Conservation (phyloP, 805 yeast genomes). For the Pichia eremophila region DNA sequence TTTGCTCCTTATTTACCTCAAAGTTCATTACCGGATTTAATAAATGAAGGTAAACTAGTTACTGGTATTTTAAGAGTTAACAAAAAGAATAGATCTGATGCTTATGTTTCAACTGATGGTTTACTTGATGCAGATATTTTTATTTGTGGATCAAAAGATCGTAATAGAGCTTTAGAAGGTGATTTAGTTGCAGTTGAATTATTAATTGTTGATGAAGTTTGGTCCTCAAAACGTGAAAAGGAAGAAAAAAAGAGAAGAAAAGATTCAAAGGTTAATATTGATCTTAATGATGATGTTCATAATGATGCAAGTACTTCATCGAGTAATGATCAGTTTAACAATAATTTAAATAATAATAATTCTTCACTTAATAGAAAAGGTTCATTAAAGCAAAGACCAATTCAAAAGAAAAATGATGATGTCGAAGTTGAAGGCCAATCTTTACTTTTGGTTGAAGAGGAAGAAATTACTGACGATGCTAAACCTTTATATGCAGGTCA, state of each 20-base stretch:
- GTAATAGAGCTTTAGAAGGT: slow-evolving; percentile 95
- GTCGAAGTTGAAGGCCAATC: slow-evolving; percentile 99
- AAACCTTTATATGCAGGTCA: slow-evolving; percentile 97
- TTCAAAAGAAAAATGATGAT: slow-evolving; percentile 95
- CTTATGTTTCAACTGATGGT: slow-evolving; percentile 96
- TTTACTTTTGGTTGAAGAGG: slow-evolving; percentile 83
- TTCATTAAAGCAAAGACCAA: slow-evolving; percentile 88
- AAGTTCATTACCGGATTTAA: slow-evolving; percentile 78
- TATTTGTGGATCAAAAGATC: slow-evolving; percentile 96
- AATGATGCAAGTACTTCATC: slow-evolving; percentile 64
- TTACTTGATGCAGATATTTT: slow-evolving; percentile 92
- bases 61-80: slow-evolving; percentile 90
- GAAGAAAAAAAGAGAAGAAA: slow-evolving; percentile 90
- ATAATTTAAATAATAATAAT: slow-evolving; percentile 16
- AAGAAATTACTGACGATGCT: slow-evolving; percentile 84
- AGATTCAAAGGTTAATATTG: slow-evolving; percentile 25
- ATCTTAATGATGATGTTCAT: slow-evolving; percentile 59
- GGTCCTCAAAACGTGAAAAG: slow-evolving; percentile 93
- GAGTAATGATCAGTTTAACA: slow-evolving; percentile 2
- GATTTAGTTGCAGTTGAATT: slow-evolving; percentile 94
- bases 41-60: slow-evolving; percentile 83
- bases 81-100: slow-evolving; percentile 93
- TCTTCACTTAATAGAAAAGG: slow-evolving; percentile 59
- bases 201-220: slow-evolving; percentile 91
- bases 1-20: slow-evolving; percentile 97